Percentiles rank a stretch among this genome's conserved stretches.
Conservation (phyloP, 306 rosid species). For the Pachyrhizus erosus region DNA sequence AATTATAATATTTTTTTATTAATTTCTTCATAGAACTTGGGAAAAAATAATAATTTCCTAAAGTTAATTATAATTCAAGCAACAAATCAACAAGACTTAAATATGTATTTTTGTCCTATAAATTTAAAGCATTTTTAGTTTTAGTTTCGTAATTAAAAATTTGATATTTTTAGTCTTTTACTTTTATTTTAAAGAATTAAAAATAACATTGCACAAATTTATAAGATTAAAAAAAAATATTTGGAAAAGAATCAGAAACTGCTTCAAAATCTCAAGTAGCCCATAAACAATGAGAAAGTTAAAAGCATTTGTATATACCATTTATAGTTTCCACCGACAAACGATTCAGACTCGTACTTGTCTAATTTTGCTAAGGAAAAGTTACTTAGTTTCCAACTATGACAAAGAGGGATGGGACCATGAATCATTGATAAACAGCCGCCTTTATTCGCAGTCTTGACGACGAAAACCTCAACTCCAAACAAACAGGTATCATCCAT, state of each 20-base stretch:
- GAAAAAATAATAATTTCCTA: background rate
- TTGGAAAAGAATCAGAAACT: no score
- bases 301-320: conserved; percentile 42
- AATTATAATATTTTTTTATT: no score
- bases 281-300: background rate
- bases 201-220: no score
- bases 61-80: background rate
- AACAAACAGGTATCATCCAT: conserved; percentile 45
- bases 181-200: no score
- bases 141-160: no score
- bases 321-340: conserved; percentile 45
- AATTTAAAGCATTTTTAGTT: no score
- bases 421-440: conserved; percentile 36
- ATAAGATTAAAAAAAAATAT: no score
- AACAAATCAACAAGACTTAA: background rate
- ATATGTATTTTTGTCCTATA: no score
- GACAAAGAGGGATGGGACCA: background rate
- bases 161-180: no score
- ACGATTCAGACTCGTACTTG: conserved; percentile 28
- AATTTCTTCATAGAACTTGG: no score
- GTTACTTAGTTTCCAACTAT: conserved; percentile 41
- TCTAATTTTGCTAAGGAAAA: background rate
- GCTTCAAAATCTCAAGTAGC: no score
- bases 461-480: conserved; percentile 49
- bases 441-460: conserved; percentile 25